A percentile compares a stretch with the other conserved stretches of the same genome.
These are phyloP conservation scores for Ceriops zippeliana DNA, from an alignment of 345 rosid genomes.

Conservation along the genomic window DNA sequence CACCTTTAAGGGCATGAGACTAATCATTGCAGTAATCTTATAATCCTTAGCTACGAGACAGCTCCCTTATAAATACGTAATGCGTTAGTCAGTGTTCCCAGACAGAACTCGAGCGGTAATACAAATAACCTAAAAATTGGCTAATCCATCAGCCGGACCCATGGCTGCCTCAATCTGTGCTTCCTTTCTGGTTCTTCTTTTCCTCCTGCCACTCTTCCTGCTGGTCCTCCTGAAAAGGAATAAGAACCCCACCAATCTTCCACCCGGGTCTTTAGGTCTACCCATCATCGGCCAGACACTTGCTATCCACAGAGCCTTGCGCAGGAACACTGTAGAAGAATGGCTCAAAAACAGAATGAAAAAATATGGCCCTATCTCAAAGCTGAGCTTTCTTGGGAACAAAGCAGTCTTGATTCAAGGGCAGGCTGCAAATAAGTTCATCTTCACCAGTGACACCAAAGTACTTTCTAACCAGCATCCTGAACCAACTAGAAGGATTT, in stretches of 20 bases:
- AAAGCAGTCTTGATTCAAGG: slow-evolving; percentile 30
- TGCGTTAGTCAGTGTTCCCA: no score
- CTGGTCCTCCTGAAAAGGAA: slow-evolving; percentile 5
- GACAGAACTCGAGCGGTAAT: no score
- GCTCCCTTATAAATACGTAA: no score
- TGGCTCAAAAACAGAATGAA: slow-evolving; percentile 29
- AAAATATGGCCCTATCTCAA: slow-evolving; percentile 40
- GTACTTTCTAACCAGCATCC: slow-evolving; percentile 18
- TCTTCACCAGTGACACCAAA: slow-evolving; percentile 18
- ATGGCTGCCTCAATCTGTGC: no score
- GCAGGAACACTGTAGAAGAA: slow-evolving; percentile 19
- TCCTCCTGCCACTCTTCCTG: slow-evolving; percentile 25
- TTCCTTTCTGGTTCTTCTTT: neutral
- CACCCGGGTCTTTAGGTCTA: slow-evolving; percentile 40
- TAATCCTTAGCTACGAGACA: no score
- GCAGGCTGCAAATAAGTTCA: slow-evolving; percentile 35
- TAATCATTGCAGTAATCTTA: no score
- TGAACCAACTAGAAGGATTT: slow-evolving; percentile 13
- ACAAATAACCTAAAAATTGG: no score
- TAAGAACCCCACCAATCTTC: slow-evolving; percentile 21
- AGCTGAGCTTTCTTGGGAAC: slow-evolving; percentile 27
- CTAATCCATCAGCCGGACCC: no score
- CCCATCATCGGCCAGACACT: slow-evolving; percentile 43
- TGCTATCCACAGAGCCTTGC: slow-evolving; percentile 26
- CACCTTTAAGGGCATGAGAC: no score